Evolutionary conservation across 2,329 filamentous ascomycete species (phyloP), one percentile per base, ranked within the genome.

Genomic region (Apiospora koreana): DNA sequence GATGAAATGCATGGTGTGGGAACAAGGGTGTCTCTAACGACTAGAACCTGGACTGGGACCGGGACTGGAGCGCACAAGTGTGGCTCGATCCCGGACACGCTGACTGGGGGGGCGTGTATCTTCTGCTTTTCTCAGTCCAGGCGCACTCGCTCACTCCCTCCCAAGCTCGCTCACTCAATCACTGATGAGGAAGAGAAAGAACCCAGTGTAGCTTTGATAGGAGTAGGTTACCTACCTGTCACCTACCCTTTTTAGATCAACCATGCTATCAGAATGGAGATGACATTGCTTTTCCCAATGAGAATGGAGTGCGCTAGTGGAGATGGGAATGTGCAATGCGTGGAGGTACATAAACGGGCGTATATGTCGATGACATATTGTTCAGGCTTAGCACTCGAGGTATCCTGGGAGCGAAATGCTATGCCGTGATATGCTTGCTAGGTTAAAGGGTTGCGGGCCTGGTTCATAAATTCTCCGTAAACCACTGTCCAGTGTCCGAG

Each of bases 381-480:
- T 62, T 67, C 65, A 46, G 65, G 65, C 65, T 46, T 67, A 46
- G 65, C 31, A 31, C 18, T 67, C 41, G 65, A 67, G 65, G 65
- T 25, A 67, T 46, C 65, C 65, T 67, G 42, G 65, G 65, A 67
- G 65, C 23, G 42, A 43, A 67, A 45, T 67, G 65, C 65, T 67
- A 43, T 67, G 65, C 65, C 65, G 65, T 67, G 65, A 46, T 62
- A 62, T 62, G 54, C 54, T 23, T 62, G 54, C 54, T 62, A 62
- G 54, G 54, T 62, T 62, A 23, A 62, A 62, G 54, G 54, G 54
- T 62, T 62, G 54, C 54, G 54, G 54, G 54, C 54, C 54, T 62
- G 54, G 54, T 62, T 62, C 66, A 45, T 48, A 68, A 68, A 68
- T 68, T 68, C 66, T 68, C 66, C 66, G 66, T 48, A 54, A 41